phyloP scores from a whole-genome alignment of 345 rosid species.

The Kernera saxatilis region DNA sequence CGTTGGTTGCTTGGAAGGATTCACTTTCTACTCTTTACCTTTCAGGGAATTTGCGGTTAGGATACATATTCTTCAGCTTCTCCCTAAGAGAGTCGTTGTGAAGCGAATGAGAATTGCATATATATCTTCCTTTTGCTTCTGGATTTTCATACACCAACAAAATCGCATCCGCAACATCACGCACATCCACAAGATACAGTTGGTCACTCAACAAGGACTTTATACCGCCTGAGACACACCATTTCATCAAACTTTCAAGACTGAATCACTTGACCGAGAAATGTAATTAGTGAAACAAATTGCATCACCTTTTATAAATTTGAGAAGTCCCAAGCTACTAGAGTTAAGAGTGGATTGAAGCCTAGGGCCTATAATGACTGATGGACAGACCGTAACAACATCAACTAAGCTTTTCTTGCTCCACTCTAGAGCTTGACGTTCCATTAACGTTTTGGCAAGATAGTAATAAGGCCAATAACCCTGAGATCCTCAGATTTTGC shows the following conservation, averaged over 20 bases:
- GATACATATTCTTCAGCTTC: conserved; percentile 37
- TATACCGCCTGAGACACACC: conserved; percentile 28
- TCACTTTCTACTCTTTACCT: conserved; percentile 32
- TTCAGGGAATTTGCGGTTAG: conserved; percentile 34
- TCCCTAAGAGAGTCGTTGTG: conserved; percentile 25
- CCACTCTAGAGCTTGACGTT: conserved; percentile 42
- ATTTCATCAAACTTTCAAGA: conserved; percentile 2
- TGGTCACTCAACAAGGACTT: conserved; percentile 31
- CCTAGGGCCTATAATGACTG: conserved; percentile 48
- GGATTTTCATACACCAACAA: conserved; percentile 39
- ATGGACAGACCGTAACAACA: conserved; percentile 46
- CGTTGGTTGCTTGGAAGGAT: too few species aligned
- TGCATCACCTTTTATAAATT: conserved; percentile 38
- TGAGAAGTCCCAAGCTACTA: conserved; percentile 37
- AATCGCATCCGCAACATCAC: conserved; percentile 41
- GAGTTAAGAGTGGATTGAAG: conserved; percentile 47
- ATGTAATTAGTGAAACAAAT: background rate
- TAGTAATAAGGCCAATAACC: conserved; percentile 24
- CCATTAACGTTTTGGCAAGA: conserved; percentile 45
- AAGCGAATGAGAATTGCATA: conserved; percentile 36
- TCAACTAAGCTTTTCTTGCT: conserved; percentile 33
- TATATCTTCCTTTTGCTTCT: conserved; percentile 44
- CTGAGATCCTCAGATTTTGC: conserved; percentile 9
- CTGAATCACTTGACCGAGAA: background rate
- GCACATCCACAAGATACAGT: conserved; percentile 42